Evolutionary conservation across 2,329 filamentous ascomycete species (phyloP).

Genomic region (Orbilia ellipsospora): DNA sequence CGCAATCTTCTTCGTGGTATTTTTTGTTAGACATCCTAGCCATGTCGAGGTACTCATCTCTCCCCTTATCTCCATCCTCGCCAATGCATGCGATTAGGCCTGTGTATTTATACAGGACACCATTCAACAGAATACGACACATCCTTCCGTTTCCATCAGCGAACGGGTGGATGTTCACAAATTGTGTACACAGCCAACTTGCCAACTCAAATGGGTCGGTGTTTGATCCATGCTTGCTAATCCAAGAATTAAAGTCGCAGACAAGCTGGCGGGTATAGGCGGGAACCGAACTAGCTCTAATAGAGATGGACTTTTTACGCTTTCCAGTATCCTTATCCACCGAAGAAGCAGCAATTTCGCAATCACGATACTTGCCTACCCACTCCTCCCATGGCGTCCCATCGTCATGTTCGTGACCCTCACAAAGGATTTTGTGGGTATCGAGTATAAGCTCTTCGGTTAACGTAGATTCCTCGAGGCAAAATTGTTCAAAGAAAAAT

Average conservation of each 20-base stretch:
- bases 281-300: constrained; percentile 16
- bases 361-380: constrained; percentile 31
- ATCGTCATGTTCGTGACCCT: constrained; percentile 9
- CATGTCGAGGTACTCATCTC: constrained; percentile 52
- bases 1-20: constrained; percentile 32
- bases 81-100: constrained; percentile 31
- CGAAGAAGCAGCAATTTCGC: constrained; percentile 49
- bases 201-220: constrained; percentile 22
- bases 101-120: constrained; percentile 32
- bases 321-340: neutral
- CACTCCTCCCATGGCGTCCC: constrained; percentile 25
- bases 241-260: constrained; percentile 51
- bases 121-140: constrained; percentile 41
- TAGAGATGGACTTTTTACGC: constrained; percentile 29
- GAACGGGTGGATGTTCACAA: constrained; percentile 38
- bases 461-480: neutral
- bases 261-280: no score
- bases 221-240: neutral
- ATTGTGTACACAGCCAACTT: constrained; percentile 26
- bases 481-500: constrained; percentile 25
- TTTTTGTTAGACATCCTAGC: neutral
- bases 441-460: constrained; percentile 19
- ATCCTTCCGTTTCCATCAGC: constrained; percentile 30
- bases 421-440: constrained; percentile 32
- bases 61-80: constrained; percentile 14